A percentile compares a stretch with the other conserved stretches of the same genome.
Conservation (phyloP, 2,329 filamentous ascomycete species). For the Exophiala alcalophila region DNA sequence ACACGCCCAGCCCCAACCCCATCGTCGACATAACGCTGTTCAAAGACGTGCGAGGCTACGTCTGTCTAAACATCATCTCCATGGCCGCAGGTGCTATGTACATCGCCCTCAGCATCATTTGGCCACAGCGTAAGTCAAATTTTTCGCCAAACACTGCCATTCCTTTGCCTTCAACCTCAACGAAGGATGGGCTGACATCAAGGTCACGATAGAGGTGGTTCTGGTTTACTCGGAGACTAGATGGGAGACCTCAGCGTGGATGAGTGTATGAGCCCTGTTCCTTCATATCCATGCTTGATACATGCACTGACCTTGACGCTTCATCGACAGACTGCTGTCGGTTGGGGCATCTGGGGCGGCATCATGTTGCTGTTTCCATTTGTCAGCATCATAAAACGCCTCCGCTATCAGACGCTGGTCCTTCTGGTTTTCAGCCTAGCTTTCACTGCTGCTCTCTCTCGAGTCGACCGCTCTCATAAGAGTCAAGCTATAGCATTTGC, state of each 20-base stretch:
- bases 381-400: conserved; percentile 31
- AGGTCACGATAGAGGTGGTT: conserved; percentile 11
- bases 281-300: too few relatives aligned
- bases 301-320: too few relatives aligned
- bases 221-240: not conserved
- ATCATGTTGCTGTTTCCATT: conserved; percentile 33
- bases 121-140: conserved; percentile 10
- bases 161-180: too few relatives aligned
- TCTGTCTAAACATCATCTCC: conserved; percentile 13
- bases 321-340: conserved; percentile 27
- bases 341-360: conserved; percentile 34
- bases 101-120: conserved; percentile 15
- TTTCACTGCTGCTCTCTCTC: not conserved
- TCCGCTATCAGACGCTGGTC: conserved; percentile 27
- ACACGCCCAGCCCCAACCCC: conserved; percentile 7
- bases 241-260: conserved; percentile 6
- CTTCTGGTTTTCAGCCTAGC: conserved; percentile 20
- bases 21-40: conserved; percentile 17
- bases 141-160: too few relatives aligned
- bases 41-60: conserved; percentile 14
- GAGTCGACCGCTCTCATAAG: not conserved
- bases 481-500: too few relatives aligned
- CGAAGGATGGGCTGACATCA: too few relatives aligned
- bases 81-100: conserved; percentile 10
- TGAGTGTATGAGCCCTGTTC: not conserved